Evolutionary conservation across 2,329 filamentous ascomycete genomes (phyloP), one percentile per base, ranked within the genome.

Genomic region (Epichloe sibirici): DNA sequence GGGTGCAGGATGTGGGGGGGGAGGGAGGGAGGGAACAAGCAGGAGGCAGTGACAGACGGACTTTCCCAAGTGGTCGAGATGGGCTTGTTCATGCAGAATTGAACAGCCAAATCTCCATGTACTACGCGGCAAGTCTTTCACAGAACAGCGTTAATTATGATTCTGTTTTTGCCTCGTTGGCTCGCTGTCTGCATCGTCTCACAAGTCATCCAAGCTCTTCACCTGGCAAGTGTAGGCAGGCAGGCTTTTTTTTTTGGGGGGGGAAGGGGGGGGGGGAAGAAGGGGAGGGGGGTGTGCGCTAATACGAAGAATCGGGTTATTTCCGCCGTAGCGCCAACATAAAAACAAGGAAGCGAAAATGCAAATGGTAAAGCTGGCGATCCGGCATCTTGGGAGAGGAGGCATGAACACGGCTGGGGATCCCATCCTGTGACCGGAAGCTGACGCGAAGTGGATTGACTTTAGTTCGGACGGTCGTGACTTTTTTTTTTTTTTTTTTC

Each of bases 221-320:
- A 21, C 17, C 17, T 21, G 17, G 17, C 17, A 21, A 43, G 40
- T 21, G 17, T 25, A 13, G 23, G 42, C 11, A 15, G 23, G 23
- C 13, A 23, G 42, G 9, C 21, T 9, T 23, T 13, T 12, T 21
- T 21, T 9, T 23, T 13, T 12, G 2, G 2, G 17, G 17, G n/a
- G n/a, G n/a, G n/a, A n/a, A n/a, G n/a, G n/a, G n/a, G 17, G 17
- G 21, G 3, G 5, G 25, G 9, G n/a, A 9, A 9, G 48, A 40
- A 17, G 1, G 17, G 17, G 17, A 17, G 17, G 34, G 56, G 55
- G 60, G 62, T 56, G 63, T 53, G 62, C 59, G 56, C 53, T 53
- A 59, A 59, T 23, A 56, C 56, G 56, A 57, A 55, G 55, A 64
- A 61, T 66, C 62, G 63, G 64, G 58, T 59, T 65, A 62, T 66